Conservation (phyloP, 345 rosid species). For the Cardamine occulta region DNA sequence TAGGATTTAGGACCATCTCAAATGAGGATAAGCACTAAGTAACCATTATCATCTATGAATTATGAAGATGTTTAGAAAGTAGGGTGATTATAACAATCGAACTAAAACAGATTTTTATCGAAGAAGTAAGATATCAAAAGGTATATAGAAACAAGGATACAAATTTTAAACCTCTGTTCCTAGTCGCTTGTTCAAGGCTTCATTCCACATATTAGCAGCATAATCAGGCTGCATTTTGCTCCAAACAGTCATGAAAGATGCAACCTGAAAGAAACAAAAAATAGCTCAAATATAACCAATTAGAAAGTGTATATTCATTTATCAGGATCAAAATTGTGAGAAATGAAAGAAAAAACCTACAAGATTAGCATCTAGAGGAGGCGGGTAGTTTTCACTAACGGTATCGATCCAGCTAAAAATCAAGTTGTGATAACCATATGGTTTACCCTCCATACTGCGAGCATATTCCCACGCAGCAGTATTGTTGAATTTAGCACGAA, state of each 20-base stretch:
- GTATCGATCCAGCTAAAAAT: constrained; percentile 99
- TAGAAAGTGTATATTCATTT: neutral
- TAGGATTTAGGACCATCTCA: neutral
- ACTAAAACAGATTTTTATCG: neutral
- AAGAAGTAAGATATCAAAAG: constrained; percentile 45
- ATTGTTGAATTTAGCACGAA: constrained; percentile 79
- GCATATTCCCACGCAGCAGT: constrained; percentile 97
- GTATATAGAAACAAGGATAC: neutral
- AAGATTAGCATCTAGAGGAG: constrained; percentile 93
- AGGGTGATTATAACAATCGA: neutral
- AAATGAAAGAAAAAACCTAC: constrained; percentile 48
- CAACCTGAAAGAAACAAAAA: constrained; percentile 57
- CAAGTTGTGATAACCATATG: constrained; percentile 97
- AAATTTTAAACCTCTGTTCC: constrained; percentile 74
- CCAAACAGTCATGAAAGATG: constrained; percentile 96
- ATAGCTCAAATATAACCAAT: neutral
- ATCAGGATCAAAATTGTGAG: constrained; percentile 5
- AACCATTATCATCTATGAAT: neutral
- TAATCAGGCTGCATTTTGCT: constrained; percentile 82
- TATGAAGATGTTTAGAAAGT: neutral
- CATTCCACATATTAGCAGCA: constrained; percentile 96
- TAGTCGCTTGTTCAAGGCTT: constrained; percentile 90
- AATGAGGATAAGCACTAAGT: constrained; percentile 4
- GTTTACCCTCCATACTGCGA: constrained; percentile 78
- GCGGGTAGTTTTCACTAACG: constrained; percentile 78